Percentiles rank a stretch among this genome's conserved stretches.
Evolutionary conservation across 352 stramenopile genomes (phyloP).

Genomic region (Phytophthora colocasiae): DNA sequence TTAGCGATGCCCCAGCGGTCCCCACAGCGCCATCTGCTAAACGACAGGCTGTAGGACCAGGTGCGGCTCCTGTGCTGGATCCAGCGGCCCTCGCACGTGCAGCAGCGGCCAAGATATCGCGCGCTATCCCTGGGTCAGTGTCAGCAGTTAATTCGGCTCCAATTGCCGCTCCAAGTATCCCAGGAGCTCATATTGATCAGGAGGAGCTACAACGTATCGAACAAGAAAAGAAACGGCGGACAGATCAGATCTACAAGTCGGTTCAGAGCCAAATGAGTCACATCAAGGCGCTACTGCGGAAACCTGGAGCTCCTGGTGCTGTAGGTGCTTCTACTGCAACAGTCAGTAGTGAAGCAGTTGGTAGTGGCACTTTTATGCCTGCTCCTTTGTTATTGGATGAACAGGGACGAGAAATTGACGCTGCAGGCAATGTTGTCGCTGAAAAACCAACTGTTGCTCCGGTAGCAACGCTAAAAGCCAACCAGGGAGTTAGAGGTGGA

Average conservation of each 20-base stretch:
- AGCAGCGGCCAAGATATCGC: conserved; percentile 79
- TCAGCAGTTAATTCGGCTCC: not conserved
- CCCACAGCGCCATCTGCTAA: conserved; percentile 29
- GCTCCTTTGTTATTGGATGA: conserved; percentile 81
- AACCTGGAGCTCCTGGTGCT: conserved; percentile 39
- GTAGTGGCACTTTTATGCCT: conserved; percentile 64
- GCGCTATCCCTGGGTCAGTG: conserved; percentile 50
- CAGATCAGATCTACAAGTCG: conserved; percentile 85
- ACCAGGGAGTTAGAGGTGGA: conserved; percentile 42
- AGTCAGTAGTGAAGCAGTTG: not conserved
- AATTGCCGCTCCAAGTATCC: not conserved
- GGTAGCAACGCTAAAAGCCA: conserved; percentile 64
- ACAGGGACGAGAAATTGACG: conserved; percentile 82
- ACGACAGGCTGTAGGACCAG: conserved; percentile 6
- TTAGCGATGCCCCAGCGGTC: conserved; percentile 66
- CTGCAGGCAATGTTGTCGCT: conserved; percentile 71
- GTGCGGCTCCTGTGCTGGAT: conserved; percentile 30
- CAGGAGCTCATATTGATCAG: conserved; percentile 19
- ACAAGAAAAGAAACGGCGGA: conserved; percentile 67
- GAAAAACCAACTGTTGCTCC: conserved; percentile 45
- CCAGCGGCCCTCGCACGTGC: conserved; percentile 71
- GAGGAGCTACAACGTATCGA: conserved; percentile 50
- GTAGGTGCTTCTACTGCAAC: conserved; percentile 1
- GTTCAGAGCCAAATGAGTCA: conserved; percentile 86
- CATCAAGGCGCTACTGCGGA: conserved; percentile 70